Conservation (phyloP, 2,329 filamentous ascomycete species). For the Colletotrichum sansevieriae region DNA sequence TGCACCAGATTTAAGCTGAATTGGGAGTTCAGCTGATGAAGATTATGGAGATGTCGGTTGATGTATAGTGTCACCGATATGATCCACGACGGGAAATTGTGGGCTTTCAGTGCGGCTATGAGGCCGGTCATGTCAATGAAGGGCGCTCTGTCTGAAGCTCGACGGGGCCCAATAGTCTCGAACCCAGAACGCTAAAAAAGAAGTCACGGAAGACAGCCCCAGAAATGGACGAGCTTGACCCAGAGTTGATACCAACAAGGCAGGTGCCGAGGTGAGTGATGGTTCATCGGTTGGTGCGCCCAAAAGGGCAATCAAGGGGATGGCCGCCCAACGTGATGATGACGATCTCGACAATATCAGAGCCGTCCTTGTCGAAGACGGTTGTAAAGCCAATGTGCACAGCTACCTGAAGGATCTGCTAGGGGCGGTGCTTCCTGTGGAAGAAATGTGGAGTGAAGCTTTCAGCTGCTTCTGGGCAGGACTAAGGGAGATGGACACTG, state of each 20-base stretch:
- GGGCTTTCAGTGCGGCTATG: not conserved
- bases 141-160: slow-evolving; percentile 14
- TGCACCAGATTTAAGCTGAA: no score
- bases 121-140: slow-evolving; percentile 20
- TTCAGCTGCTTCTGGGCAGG: no score
- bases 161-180: not conserved
- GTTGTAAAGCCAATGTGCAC: not conserved
- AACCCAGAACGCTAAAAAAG: not conserved
- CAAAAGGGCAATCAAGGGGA: not conserved
- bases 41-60: not conserved
- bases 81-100: not conserved
- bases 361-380: not conserved
- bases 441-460: no score
- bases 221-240: slow-evolving; percentile 17
- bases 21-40: no score
- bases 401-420: no score
- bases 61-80: not conserved
- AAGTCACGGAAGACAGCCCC: slow-evolving; percentile 2
- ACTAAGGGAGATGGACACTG: no score
- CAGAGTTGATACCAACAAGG: not conserved
- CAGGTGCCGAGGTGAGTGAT: not conserved
- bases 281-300: not conserved
- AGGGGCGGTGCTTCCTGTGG: no score
- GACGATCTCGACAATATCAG: not conserved
- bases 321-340: not conserved